These are phyloP conservation scores for Biscogniauxia sp. DNA, from an alignment of 2,329 filamentous ascomycete genomes.

Conservation along the genomic window DNA sequence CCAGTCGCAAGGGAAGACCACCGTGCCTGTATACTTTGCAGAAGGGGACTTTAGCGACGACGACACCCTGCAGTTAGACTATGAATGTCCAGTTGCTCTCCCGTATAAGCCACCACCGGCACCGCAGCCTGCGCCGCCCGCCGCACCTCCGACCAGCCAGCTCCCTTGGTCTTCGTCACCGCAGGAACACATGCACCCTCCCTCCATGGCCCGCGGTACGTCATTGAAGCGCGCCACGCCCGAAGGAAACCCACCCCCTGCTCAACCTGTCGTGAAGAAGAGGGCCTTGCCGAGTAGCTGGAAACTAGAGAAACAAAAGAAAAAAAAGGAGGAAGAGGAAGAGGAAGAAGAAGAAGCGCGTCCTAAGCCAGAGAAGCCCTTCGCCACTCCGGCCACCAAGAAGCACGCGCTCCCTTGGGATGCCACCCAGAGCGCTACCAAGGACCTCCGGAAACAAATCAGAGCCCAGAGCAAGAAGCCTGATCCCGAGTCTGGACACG, in stretches of 20 bases:
- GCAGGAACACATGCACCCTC: conserved; percentile 44
- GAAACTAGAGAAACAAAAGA: no score
- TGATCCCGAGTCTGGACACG: conserved; percentile 38
- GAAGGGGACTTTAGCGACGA: conserved; percentile 89
- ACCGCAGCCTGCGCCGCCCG: conserved; percentile 17
- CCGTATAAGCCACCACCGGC: conserved; percentile 34
- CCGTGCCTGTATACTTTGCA: conserved; percentile 57
- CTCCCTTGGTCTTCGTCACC: conserved; percentile 74
- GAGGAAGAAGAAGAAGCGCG: conserved; percentile 33
- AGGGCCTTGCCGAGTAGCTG: conserved; percentile 57
- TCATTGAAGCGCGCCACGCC: conserved; percentile 43
- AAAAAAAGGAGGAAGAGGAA: conserved; percentile 28
- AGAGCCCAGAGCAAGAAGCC: conserved; percentile 59
- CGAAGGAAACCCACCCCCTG: conserved; percentile 28
- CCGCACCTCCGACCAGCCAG: conserved; percentile 29
- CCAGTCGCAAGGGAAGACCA: conserved; percentile 24
- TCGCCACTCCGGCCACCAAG: conserved; percentile 35
- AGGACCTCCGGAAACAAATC: conserved; percentile 74
- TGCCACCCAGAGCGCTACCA: conserved; percentile 68
- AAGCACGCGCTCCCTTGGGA: conserved; percentile 60
- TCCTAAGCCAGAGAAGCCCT: conserved; percentile 27
- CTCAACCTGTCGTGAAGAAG: conserved; percentile 51
- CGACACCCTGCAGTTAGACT: conserved; percentile 68
- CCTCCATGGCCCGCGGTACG: conserved; percentile 27
- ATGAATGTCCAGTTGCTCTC: conserved; percentile 57